These are phyloP conservation scores for Blumeria graminis DNA, from an alignment of 2,329 filamentous ascomycete species.

Conservation along the genomic window DNA sequence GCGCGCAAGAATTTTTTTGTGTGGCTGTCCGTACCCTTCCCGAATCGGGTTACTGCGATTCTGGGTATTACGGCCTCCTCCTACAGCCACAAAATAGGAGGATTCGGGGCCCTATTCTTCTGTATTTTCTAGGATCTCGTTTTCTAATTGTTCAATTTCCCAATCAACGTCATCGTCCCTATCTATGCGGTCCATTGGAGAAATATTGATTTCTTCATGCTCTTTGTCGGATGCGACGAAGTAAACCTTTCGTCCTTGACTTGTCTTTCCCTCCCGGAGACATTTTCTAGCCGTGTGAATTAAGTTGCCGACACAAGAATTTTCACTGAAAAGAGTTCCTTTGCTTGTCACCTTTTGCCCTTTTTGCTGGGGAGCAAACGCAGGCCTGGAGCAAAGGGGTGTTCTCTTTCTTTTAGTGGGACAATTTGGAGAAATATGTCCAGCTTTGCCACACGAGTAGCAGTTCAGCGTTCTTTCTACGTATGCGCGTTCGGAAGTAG, in stretches of 20 bases:
- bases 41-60: neutral
- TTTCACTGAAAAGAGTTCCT: neutral
- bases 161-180: neutral
- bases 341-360: neutral
- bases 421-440: neutral
- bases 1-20: neutral
- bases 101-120: neutral
- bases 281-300: neutral
- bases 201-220: neutral
- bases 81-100: slow-evolving; percentile 1
- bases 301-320: neutral
- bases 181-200: neutral
- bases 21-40: neutral
- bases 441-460: neutral
- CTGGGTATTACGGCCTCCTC: neutral
- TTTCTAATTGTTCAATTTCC: neutral
- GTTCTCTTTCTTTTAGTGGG: neutral
- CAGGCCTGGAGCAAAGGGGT: neutral
- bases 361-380: neutral
- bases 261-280: neutral
- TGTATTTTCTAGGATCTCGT: neutral
- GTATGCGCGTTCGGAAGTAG: neutral
- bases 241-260: neutral
- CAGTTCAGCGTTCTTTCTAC: neutral
- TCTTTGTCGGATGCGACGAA: neutral